These are phyloP conservation scores for Mycena latifolia DNA, from an alignment of 768 basidiomycete species.

Conservation along the genomic window DNA sequence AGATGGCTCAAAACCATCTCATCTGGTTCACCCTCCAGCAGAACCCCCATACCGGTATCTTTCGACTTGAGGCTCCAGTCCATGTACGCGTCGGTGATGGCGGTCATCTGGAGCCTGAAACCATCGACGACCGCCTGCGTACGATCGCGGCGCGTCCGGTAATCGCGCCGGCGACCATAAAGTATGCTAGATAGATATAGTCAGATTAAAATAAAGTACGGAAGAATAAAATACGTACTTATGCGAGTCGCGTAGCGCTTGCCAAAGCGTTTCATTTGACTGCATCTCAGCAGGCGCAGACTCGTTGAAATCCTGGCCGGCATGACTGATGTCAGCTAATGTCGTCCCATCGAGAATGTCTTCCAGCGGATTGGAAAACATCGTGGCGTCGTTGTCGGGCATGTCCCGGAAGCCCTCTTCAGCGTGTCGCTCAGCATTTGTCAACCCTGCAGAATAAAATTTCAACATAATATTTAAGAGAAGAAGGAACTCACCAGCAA, in stretches of 20 bases:
- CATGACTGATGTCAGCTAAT: background rate
- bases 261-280: background rate
- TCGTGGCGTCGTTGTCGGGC: background rate
- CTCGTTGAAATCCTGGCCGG: background rate
- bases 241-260: background rate
- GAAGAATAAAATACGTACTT: background rate
- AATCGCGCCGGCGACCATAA: background rate
- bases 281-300: background rate
- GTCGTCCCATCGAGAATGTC: background rate
- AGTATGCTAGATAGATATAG: background rate
- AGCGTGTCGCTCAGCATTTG: background rate
- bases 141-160: slow-evolving; percentile 7
- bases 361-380: background rate
- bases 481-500: background rate
- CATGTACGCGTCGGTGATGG: background rate
- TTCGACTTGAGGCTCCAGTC: background rate
- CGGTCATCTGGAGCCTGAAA: slow-evolving; percentile 2
- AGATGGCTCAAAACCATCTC: background rate
- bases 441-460: background rate
- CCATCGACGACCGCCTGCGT: background rate
- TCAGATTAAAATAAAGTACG: background rate
- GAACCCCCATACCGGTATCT: background rate
- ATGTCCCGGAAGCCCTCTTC: background rate
- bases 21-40: background rate
- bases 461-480: background rate